Percentiles rank a stretch among this genome's conserved stretches.
phyloP scores from a whole-genome alignment of 176 grass and related monocot genomes.

The Metroxylon sagu region DNA sequence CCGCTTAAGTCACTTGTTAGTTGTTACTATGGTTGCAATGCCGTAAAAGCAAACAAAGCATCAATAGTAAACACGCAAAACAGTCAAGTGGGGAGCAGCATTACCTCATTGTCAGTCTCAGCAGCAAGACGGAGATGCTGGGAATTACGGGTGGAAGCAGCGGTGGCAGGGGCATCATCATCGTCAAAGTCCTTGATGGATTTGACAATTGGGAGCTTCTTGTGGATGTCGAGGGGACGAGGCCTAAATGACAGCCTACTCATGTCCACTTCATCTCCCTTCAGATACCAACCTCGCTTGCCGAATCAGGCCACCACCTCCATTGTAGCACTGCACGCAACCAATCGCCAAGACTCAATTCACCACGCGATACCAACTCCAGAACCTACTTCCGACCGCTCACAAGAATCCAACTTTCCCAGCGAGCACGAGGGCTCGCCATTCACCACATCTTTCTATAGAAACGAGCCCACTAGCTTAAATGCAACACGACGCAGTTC shows the following conservation, averaged over 20 bases:
- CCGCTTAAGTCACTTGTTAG: too few species aligned
- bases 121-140: constrained; percentile 17
- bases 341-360: background rate
- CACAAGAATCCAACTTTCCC: background rate
- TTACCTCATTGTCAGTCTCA: constrained; percentile 21
- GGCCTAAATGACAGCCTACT: constrained; percentile 92
- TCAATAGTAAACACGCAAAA: too few species aligned
- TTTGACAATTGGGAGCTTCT: constrained; percentile 90
- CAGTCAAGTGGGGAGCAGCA: background rate
- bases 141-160: constrained; percentile 17
- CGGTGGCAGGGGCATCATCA: constrained; percentile 32
- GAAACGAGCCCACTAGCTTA: background rate
- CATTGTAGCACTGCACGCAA: too few species aligned
- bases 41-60: too few species aligned
- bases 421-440: background rate
- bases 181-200: constrained; percentile 87
- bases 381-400: background rate
- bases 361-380: constrained; percentile 1
- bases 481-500: too few species aligned
- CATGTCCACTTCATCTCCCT: constrained; percentile 74
- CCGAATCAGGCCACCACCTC: background rate
- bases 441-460: background rate
- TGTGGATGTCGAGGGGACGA: constrained; percentile 97
- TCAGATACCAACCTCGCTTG: constrained; percentile 2
- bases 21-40: too few species aligned